Conservation (phyloP, 495 filamentous ascomycete species). For the Neurospora cerealis region DNA sequence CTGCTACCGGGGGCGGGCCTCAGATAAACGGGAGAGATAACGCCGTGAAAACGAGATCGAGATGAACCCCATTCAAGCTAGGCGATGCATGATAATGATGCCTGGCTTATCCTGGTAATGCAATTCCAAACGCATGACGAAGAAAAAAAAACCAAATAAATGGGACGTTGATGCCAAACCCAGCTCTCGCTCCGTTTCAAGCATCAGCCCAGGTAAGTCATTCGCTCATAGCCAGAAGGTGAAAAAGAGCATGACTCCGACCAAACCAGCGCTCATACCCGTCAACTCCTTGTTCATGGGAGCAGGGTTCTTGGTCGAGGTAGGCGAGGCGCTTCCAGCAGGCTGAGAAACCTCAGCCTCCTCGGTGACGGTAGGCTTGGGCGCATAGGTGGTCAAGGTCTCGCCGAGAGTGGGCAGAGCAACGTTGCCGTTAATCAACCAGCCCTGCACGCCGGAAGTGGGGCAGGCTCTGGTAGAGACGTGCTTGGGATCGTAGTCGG, state of each 20-base stretch:
- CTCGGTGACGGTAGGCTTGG: slow-evolving; percentile 14
- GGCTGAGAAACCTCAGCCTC: background rate
- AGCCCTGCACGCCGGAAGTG: slow-evolving; percentile 53
- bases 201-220: background rate
- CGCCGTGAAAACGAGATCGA: background rate
- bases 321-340: slow-evolving; percentile 11
- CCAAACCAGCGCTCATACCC: slow-evolving; percentile 42
- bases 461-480: slow-evolving; percentile 64
- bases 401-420: slow-evolving; percentile 60
- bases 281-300: slow-evolving; percentile 39
- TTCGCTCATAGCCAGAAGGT: slow-evolving; percentile 36
- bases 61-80: background rate
- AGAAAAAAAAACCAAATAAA: background rate
- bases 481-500: slow-evolving; percentile 47
- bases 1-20: background rate
- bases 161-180: background rate
- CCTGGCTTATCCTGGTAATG: background rate
- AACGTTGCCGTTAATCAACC: slow-evolving; percentile 60
- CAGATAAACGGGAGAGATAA: background rate
- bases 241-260: slow-evolving; percentile 45
- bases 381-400: slow-evolving; percentile 23
- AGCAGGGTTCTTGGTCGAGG: slow-evolving; percentile 25
- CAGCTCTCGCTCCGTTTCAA: background rate
- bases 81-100: background rate
- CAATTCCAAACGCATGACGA: background rate